Evolutionary conservation across 2,329 filamentous ascomycete genomes (phyloP).

Genomic region (Whalleya microplaca): DNA sequence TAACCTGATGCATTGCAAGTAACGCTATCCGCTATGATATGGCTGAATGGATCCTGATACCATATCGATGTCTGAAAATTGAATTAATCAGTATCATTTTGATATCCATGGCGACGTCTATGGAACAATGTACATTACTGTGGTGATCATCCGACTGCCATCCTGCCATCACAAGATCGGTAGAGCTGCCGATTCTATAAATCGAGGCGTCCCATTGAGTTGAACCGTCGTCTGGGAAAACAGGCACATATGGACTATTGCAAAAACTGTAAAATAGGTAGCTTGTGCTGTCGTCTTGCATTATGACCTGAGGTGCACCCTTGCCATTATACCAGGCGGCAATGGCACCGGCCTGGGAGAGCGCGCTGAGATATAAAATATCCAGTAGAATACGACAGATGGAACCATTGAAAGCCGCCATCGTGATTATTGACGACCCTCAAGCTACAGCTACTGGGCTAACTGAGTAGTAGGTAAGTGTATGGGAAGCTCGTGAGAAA

Average conservation of each 20-base stretch:
- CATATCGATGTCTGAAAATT: background rate
- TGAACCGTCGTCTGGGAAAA: constrained; percentile 17
- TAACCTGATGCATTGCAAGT: too few relatives aligned
- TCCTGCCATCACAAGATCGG: constrained; percentile 11
- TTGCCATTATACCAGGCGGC: constrained; percentile 12
- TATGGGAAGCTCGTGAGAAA: too few relatives aligned
- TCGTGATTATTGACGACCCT: too few relatives aligned
- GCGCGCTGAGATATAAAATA: too few relatives aligned
- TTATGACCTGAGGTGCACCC: constrained; percentile 22
- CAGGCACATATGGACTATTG: constrained; percentile 13
- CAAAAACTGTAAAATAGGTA: constrained; percentile 24
- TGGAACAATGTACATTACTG: background rate
- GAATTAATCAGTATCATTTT: background rate
- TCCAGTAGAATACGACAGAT: too few relatives aligned
- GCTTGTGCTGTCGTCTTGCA: constrained; percentile 24
- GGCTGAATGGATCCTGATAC: background rate
- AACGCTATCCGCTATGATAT: background rate
- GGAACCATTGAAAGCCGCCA: too few relatives aligned
- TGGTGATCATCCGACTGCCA: constrained; percentile 2
- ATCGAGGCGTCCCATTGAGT: background rate
- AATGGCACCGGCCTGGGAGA: background rate
- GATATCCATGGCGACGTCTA: too few relatives aligned
- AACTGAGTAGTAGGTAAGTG: too few relatives aligned
- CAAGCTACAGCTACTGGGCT: too few relatives aligned
- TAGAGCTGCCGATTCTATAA: constrained; percentile 3